Base-by-base conservation (phyloP, 2,329 filamentous ascomycete species). In the Sordariomycetes sp. region DNA sequence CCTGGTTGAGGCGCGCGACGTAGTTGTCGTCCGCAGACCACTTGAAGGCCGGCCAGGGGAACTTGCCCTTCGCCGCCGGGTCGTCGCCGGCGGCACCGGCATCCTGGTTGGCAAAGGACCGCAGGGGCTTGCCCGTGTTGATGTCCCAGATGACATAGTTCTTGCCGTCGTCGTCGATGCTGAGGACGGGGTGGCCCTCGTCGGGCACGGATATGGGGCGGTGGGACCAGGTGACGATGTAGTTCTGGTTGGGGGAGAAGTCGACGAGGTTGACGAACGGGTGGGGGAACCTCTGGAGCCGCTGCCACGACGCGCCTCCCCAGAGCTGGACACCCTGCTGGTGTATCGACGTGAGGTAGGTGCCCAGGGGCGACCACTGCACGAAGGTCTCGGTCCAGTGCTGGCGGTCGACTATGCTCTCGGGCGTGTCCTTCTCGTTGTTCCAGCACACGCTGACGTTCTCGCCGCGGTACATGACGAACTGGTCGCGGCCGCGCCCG, bases 81-180 rank as follows among this genome's bases (percentile, higher is more conserved):
- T 18, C 18, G 61, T 83, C 83, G 43, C 86, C 82, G 54, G 82
- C 79, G 16, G 89, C 76, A 64, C 82, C 79, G 16, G 89, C 76
- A 64, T 99, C 94, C 62, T 96, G 82, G 65, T 93, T 96, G 62
- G 90, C 86, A 70, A 99, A 99, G 0, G 94, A 97, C 62, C 94
- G 89, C 55, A 99, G 81, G 59, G 93, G 90, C 71, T 93, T 89
- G 66, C 85, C 86, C 11, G 93, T 94, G 57, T 89, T 88, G 62
- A 97, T 87, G 68, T 97, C 93, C 94, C 94, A 99, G 68, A 99
- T 92, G 68, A 99, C 88, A 73, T 97, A 97, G 81, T 97, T 97
- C 81, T 97, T 97, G 73, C 94, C 94, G 66, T 99, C 93, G 68
- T 99, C 94, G 68, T 97, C 94, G 61, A 91, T 79, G 3, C 89